Evolutionary conservation across 768 basidiomycete genomes (phyloP).

Genomic region (Lyophyllum shimeji): DNA sequence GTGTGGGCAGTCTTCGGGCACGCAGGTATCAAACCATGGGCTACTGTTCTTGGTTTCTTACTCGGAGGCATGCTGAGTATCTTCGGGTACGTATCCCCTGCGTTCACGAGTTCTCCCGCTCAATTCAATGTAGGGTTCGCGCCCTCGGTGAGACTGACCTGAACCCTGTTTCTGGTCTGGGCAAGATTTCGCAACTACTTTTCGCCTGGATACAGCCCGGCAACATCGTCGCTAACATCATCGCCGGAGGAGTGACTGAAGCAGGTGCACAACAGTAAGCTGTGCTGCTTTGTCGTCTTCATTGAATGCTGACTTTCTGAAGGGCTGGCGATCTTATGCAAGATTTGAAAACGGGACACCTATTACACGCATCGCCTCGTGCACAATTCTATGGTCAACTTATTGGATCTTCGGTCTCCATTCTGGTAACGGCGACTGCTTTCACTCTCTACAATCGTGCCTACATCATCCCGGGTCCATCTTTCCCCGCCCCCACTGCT

Average conservation of each 20-base stretch:
- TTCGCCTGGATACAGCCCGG: constrained; percentile 95
- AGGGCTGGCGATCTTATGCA: constrained; percentile 99
- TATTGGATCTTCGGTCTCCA: constrained; percentile 85
- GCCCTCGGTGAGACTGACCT: constrained; percentile 96
- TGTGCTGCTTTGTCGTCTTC: background rate
- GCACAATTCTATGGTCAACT: constrained; percentile 95
- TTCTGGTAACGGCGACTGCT: constrained; percentile 85
- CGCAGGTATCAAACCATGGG: constrained; percentile 95
- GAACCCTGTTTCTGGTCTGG: constrained; percentile 89
- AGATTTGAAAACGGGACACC: constrained; percentile 94
- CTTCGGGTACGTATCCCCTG: constrained; percentile 62
- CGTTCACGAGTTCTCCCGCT: background rate
- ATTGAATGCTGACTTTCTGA: constrained; percentile 6
- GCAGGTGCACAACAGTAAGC: constrained; percentile 90
- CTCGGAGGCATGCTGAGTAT: constrained; percentile 84
- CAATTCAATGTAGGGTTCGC: constrained; percentile 59
- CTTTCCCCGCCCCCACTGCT: constrained; percentile 95
- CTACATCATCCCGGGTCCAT: constrained; percentile 88
- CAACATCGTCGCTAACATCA: constrained; percentile 96
- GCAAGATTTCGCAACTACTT: constrained; percentile 91
- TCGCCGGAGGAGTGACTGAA: constrained; percentile 95
- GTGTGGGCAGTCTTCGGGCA: constrained; percentile 90
- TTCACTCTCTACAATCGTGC: constrained; percentile 85
- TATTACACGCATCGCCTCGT: constrained; percentile 88
- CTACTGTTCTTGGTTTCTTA: constrained; percentile 80